Evolutionary conservation across 805 yeast genomes (phyloP).

Genomic region (Cephaloascus albidus): DNA sequence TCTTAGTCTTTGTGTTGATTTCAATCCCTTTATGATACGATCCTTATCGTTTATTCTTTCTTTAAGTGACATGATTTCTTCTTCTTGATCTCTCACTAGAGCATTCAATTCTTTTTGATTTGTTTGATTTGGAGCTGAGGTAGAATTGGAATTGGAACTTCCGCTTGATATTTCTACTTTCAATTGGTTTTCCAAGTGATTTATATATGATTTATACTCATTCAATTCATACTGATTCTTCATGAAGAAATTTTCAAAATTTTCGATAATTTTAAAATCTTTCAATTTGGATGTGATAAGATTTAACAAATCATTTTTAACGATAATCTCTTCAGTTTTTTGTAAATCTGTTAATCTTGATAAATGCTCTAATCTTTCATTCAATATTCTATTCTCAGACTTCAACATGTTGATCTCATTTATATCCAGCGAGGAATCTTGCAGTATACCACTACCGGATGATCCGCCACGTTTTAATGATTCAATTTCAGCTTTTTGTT

Average conservation of each 20-base stretch:
- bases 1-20: conserved; percentile 55
- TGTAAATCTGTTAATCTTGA: conserved; percentile 46
- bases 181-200: conserved; percentile 26
- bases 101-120: conserved; percentile 13
- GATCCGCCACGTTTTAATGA: conserved; percentile 15
- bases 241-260: conserved; percentile 39
- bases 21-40: conserved; percentile 65
- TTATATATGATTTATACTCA: conserved; percentile 50
- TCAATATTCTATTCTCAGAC: conserved; percentile 57
- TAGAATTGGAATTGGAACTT: background rate
- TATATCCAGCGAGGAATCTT: conserved; percentile 2
- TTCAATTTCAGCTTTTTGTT: conserved; percentile 45
- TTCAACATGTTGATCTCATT: conserved; percentile 16
- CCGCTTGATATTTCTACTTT: background rate
- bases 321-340: conserved; percentile 28
- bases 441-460: conserved; percentile 2
- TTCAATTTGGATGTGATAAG: conserved; percentile 39
- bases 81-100: conserved; percentile 50
- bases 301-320: conserved; percentile 51
- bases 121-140: background rate
- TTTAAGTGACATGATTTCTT: conserved; percentile 57
- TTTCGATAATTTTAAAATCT: conserved; percentile 25
- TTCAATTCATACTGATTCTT: conserved; percentile 42
- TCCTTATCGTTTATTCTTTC: conserved; percentile 65
- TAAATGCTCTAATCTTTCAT: conserved; percentile 62